phyloP scores from a whole-genome alignment of 441 rosid species.

The Populus tomentosa region DNA sequence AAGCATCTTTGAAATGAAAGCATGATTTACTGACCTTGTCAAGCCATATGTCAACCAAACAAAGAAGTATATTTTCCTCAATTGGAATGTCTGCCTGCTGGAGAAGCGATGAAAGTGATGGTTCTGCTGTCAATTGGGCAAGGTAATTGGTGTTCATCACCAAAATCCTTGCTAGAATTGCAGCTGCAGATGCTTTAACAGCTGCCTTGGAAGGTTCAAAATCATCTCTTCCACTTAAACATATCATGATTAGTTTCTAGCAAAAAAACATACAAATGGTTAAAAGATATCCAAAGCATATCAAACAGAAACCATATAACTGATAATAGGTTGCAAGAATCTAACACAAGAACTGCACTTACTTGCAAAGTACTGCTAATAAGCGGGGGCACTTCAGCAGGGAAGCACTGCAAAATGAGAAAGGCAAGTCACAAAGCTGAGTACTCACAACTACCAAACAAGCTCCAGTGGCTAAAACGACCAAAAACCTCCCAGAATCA shows the following conservation, averaged over 20 bases:
- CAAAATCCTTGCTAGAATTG: slow-evolving; percentile 86
- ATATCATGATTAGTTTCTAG: slow-evolving; percentile 77
- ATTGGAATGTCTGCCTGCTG: slow-evolving; percentile 69
- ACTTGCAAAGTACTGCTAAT: slow-evolving; percentile 85
- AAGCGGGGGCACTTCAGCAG: slow-evolving; percentile 78
- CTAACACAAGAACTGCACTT: slow-evolving; percentile 19
- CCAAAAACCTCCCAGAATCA: background rate
- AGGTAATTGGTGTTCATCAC: slow-evolving; percentile 90
- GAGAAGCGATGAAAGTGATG: slow-evolving; percentile 64
- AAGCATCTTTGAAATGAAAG: slow-evolving; percentile 1
- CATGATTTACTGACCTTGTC: slow-evolving; percentile 67
- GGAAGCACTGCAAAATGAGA: slow-evolving; percentile 65
- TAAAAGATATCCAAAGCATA: slow-evolving; percentile 3
- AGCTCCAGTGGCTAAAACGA: background rate
- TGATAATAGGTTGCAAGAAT: background rate
- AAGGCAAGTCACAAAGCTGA: background rate
- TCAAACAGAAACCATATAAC: slow-evolving; percentile 3
- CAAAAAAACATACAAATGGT: slow-evolving; percentile 13
- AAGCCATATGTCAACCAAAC: slow-evolving; percentile 92
- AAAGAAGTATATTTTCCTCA: slow-evolving; percentile 79
- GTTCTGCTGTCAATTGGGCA: slow-evolving; percentile 84
- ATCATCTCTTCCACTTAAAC: slow-evolving; percentile 91
- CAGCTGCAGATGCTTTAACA: slow-evolving; percentile 80
- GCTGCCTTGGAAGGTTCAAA: slow-evolving; percentile 78
- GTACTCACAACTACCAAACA: background rate